Percentiles rank a stretch among this genome's conserved stretches.
phyloP scores from a whole-genome alignment of 257 asterid genomes.

The Orobanche coerulescens region DNA sequence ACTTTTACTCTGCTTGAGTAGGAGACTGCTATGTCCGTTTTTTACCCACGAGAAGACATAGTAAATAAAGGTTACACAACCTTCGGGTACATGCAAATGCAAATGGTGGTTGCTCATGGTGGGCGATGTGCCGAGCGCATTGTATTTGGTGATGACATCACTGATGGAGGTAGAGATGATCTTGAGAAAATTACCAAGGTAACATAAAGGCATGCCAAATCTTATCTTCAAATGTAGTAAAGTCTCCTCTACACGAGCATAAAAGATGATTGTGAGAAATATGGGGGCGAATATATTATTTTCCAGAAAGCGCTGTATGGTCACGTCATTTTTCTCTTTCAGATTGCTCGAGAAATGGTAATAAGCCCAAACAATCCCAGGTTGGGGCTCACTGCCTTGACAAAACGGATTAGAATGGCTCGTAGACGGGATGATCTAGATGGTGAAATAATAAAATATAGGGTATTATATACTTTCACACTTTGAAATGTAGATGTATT shows the following conservation, averaged over 20 bases:
- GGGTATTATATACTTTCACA: constrained; percentile 37
- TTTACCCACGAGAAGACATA: constrained; percentile 92
- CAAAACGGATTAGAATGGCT: constrained; percentile 60
- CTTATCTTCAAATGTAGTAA: neutral
- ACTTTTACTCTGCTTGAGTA: constrained; percentile 31
- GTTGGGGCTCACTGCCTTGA: constrained; percentile 88
- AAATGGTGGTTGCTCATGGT: constrained; percentile 99
- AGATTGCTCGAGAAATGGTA: constrained; percentile 99
- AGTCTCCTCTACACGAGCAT: neutral
- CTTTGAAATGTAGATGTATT: constrained; percentile 14
- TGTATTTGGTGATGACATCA: constrained; percentile 82
- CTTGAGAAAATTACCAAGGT: constrained; percentile 96
- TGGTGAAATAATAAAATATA: constrained; percentile 71
- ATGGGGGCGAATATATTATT: neutral
- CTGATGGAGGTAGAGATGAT: constrained; percentile 93
- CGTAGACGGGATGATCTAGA: constrained; percentile 87
- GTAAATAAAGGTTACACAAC: constrained; percentile 87
- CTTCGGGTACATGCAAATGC: constrained; percentile 96
- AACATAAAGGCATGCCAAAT: constrained; percentile 8
- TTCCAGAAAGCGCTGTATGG: constrained; percentile 6
- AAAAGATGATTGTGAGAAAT: constrained; percentile 7
- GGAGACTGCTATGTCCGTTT: constrained; percentile 98
- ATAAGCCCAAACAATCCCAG: constrained; percentile 84
- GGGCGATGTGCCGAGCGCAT: constrained; percentile 96
- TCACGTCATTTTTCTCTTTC: constrained; percentile 25